These are phyloP conservation scores for Diutina sp. DNA, from an alignment of 1,139 yeast species.

Conservation along the genomic window DNA sequence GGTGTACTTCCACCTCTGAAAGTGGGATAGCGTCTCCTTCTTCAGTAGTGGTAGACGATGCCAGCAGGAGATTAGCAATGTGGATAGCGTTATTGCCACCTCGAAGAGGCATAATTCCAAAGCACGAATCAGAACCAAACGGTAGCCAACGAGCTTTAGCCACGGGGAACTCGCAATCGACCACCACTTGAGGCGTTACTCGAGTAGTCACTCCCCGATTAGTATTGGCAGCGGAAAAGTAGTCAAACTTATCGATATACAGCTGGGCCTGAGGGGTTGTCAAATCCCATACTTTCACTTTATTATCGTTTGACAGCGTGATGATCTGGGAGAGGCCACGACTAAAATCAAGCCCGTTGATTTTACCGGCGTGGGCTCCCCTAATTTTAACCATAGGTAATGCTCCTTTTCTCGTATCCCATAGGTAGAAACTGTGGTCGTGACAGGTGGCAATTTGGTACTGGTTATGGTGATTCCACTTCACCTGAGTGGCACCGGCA, in stretches of 20 bases:
- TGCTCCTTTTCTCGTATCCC: conserved; percentile 85
- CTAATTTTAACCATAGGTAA: conserved; percentile 52
- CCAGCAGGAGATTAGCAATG: conserved; percentile 42
- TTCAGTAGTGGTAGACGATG: conserved; percentile 23
- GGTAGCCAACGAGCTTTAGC: conserved; percentile 83
- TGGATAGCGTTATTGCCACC: conserved; percentile 76
- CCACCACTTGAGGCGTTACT: conserved; percentile 37
- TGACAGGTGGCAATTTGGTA: conserved; percentile 77
- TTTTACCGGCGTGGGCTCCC: conserved; percentile 66
- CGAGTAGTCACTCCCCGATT: neutral
- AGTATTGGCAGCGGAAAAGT: neutral
- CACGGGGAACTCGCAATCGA: conserved; percentile 71
- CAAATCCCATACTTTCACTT: conserved; percentile 82
- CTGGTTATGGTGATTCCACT: conserved; percentile 77
- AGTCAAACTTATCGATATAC: neutral
- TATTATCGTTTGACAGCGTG: conserved; percentile 76
- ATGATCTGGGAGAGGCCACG: conserved; percentile 47
- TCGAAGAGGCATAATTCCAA: conserved; percentile 80
- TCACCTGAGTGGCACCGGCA: conserved; percentile 90
- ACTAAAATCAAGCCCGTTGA: conserved; percentile 81
- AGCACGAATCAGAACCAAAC: conserved; percentile 64
- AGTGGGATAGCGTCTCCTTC: conserved; percentile 15
- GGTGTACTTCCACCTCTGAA: conserved; percentile 32
- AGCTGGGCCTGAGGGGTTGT: conserved; percentile 8
- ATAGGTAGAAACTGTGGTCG: conserved; percentile 63